A percentile compares a stretch with the other conserved stretches of the same genome.
phyloP scores from a whole-genome alignment of 2,329 filamentous ascomycete species.

The Aspergillus awamori region DNA sequence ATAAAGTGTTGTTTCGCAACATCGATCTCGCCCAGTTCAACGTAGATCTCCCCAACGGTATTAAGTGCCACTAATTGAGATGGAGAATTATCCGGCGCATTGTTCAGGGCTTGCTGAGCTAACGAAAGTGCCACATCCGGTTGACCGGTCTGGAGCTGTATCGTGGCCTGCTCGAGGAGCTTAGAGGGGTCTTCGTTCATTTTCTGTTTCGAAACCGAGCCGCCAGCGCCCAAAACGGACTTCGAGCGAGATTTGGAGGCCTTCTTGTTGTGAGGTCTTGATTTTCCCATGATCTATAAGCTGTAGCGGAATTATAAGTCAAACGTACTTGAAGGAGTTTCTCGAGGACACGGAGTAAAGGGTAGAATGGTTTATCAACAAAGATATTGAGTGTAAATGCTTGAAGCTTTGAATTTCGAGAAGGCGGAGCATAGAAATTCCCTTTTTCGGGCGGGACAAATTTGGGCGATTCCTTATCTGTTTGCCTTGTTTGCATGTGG shows the following conservation, averaged over 20 bases:
- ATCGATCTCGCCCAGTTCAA: conserved; percentile 81
- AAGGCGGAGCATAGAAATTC: conserved; percentile 20
- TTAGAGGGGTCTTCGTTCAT: conserved; percentile 56
- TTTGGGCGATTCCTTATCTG: conserved; percentile 37
- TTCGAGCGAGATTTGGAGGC: conserved; percentile 46
- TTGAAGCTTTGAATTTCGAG: conserved; percentile 9
- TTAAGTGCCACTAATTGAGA: conserved; percentile 64
- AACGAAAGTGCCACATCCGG: conserved; percentile 59
- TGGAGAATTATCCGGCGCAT: conserved; percentile 36
- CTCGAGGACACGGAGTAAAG: not conserved
- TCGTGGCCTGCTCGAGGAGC: conserved; percentile 60
- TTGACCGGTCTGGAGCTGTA: conserved; percentile 61
- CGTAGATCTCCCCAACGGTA: conserved; percentile 76
- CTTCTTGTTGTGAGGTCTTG: conserved; percentile 53
- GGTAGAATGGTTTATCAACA: not conserved
- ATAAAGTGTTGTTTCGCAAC: conserved; percentile 72
- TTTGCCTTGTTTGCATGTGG: conserved; percentile 48
- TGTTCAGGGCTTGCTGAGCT: conserved; percentile 56
- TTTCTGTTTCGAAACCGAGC: conserved; percentile 44
- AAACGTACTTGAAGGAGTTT: conserved; percentile 16
- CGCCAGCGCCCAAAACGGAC: conserved; percentile 47
- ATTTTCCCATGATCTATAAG: conserved; percentile 53
- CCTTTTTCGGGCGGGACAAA: conserved; percentile 27
- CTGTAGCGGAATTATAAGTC: conserved; percentile 5
- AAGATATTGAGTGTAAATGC: not conserved